phyloP scores from a whole-genome alignment of 2,329 filamentous ascomycete genomes.

The Cordyceps cateniannulata region DNA sequence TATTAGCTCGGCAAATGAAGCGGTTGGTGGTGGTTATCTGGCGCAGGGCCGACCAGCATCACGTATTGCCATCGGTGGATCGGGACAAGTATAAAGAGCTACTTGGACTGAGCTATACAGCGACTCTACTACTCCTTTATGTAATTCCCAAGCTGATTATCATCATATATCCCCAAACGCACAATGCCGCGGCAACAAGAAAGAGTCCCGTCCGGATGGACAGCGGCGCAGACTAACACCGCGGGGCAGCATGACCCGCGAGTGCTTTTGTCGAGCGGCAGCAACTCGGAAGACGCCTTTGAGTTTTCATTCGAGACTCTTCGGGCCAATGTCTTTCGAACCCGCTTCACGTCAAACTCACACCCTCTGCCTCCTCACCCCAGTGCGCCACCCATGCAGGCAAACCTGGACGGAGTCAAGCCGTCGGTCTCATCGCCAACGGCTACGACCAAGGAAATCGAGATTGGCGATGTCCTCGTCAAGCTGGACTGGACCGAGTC shows the following conservation, averaged over 20 bases:
- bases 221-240: conserved; percentile 19
- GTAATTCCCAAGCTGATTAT: too few relatives aligned
- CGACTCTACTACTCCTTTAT: neutral
- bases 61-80: neutral
- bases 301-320: conserved; percentile 59
- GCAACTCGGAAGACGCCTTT: conserved; percentile 30
- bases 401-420: conserved; percentile 25
- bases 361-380: conserved; percentile 62
- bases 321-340: conserved; percentile 58
- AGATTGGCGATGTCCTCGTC: conserved; percentile 43
- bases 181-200: conserved; percentile 12
- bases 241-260: conserved; percentile 22
- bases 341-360: conserved; percentile 55
- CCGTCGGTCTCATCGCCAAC: conserved; percentile 24
- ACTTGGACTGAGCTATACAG: neutral
- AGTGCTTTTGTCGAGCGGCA: conserved; percentile 17
- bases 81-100: neutral
- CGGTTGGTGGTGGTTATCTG: neutral
- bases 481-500: conserved; percentile 49
- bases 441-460: conserved; percentile 34
- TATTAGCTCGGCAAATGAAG: neutral
- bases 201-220: conserved; percentile 19
- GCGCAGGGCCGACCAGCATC: neutral
- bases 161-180: too few relatives aligned
- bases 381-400: conserved; percentile 42